These are phyloP conservation scores for Trypanosomatidae sp. DNA, from an alignment of 208 protist genomes.

Conservation along the genomic window DNA sequence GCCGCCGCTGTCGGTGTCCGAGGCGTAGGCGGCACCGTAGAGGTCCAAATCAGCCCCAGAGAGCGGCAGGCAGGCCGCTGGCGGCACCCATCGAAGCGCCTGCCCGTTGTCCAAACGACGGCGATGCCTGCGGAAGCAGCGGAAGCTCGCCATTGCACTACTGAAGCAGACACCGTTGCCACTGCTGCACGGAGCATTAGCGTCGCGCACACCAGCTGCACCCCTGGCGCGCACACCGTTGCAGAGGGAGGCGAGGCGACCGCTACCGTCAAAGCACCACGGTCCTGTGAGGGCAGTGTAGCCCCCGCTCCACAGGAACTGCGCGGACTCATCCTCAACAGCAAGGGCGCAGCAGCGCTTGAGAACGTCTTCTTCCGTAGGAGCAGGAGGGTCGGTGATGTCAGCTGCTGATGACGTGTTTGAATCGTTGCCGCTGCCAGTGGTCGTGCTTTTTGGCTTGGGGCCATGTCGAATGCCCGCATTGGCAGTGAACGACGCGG, in stretches of 20 bases:
- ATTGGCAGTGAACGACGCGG: background rate
- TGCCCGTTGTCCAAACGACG: conserved; percentile 19
- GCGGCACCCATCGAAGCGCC: conserved; percentile 8
- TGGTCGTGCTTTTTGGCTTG: background rate
- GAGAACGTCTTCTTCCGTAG: conserved; percentile 14
- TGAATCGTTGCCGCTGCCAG: background rate
- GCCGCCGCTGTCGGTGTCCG: conserved; percentile 11
- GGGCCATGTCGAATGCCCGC: background rate
- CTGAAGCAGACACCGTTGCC: background rate
- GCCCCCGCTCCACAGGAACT: conserved; percentile 23
- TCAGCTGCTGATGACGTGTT: background rate
- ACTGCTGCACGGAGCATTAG: background rate
- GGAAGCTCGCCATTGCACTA: conserved; percentile 3
- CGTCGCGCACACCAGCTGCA: background rate
- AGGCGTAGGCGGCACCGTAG: conserved; percentile 53
- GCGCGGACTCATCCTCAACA: conserved; percentile 18
- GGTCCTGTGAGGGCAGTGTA: conserved; percentile 26
- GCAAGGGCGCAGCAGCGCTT: conserved; percentile 17
- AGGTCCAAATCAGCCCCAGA: conserved; percentile 22
- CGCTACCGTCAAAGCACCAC: conserved; percentile 18
- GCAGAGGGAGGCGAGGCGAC: conserved; percentile 15
- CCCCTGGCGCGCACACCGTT: background rate
- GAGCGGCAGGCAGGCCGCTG: conserved; percentile 13
- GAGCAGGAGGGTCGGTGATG: background rate
- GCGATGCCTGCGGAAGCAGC: conserved; percentile 18